Evolutionary conservation across 495 filamentous ascomycete species (phyloP).

Genomic region (Penicillium silybi): DNA sequence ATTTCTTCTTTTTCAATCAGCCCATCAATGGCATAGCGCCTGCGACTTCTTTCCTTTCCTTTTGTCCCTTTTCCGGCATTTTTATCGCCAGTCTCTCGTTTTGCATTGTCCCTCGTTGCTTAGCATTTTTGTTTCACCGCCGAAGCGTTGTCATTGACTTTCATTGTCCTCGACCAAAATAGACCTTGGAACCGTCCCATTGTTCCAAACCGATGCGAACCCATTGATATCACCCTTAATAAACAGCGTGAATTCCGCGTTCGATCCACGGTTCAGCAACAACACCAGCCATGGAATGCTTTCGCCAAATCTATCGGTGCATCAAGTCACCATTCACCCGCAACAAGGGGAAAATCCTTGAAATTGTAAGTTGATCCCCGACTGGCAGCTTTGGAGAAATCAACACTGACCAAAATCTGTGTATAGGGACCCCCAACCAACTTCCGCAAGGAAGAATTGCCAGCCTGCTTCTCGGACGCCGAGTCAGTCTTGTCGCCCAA

Average conservation of each 20-base stretch:
- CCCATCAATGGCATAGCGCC: slow-evolving; percentile 27
- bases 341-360: slow-evolving; percentile 25
- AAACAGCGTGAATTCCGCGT: slow-evolving; percentile 4
- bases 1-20: slow-evolving; percentile 7
- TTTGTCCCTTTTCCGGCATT: slow-evolving; percentile 21
- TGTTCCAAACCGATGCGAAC: neutral
- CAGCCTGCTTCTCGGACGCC: slow-evolving; percentile 39
- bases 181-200: neutral
- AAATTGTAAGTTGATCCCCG: slow-evolving; percentile 33
- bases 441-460: slow-evolving; percentile 44
- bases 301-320: slow-evolving; percentile 36
- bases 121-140: slow-evolving; percentile 19
- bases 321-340: slow-evolving; percentile 36
- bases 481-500: slow-evolving; percentile 36
- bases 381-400: neutral
- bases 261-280: neutral
- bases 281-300: slow-evolving; percentile 33
- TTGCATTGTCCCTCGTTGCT: slow-evolving; percentile 24
- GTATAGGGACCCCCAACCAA: slow-evolving; percentile 41
- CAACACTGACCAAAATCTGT: neutral
- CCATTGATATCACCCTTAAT: slow-evolving; percentile 5
- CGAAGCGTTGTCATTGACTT: slow-evolving; percentile 12
- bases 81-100: slow-evolving; percentile 22
- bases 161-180: slow-evolving; percentile 2
- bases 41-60: slow-evolving; percentile 18